Conservation (phyloP, 176 grass and related monocot genomes). For the bread wheat (Triticum aestivum) region DNA sequence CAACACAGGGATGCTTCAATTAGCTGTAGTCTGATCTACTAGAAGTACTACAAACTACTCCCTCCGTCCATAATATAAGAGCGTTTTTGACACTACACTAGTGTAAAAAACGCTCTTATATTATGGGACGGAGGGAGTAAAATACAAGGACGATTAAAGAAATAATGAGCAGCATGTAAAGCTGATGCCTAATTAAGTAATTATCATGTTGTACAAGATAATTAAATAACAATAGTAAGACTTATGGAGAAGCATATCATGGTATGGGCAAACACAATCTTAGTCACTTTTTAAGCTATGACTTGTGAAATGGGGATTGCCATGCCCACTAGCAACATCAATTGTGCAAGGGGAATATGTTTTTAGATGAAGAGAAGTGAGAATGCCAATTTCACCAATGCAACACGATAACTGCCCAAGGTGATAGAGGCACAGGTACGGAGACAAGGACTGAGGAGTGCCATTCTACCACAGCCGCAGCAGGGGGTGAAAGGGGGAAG, state of each 20-base stretch:
- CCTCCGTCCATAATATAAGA: no score
- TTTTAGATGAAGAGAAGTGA: not conserved
- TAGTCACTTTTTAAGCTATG: not conserved
- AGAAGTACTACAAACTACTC: not conserved
- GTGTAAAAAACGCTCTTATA: no score
- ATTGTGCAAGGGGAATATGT: not conserved
- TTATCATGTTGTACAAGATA: not conserved
- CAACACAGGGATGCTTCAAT: not conserved
- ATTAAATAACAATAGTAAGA: not conserved
- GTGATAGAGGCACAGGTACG: not conserved
- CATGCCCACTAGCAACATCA: not conserved
- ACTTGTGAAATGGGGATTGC: not conserved
- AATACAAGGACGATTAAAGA: not conserved
- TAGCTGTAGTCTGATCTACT: not conserved
- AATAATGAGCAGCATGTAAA: not conserved
- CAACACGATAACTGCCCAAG: not conserved
- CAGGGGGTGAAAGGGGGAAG: not conserved
- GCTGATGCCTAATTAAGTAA: not conserved
- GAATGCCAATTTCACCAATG: constrained; percentile 3
- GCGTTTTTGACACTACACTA: no score
- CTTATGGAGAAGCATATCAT: not conserved
- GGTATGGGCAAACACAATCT: not conserved
- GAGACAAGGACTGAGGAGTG: not conserved
- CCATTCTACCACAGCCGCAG: not conserved
- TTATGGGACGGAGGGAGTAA: not conserved